These are phyloP conservation scores for Linnemannia exigua DNA, from an alignment of 192 early-diverging fungal species.

Conservation along the genomic window DNA sequence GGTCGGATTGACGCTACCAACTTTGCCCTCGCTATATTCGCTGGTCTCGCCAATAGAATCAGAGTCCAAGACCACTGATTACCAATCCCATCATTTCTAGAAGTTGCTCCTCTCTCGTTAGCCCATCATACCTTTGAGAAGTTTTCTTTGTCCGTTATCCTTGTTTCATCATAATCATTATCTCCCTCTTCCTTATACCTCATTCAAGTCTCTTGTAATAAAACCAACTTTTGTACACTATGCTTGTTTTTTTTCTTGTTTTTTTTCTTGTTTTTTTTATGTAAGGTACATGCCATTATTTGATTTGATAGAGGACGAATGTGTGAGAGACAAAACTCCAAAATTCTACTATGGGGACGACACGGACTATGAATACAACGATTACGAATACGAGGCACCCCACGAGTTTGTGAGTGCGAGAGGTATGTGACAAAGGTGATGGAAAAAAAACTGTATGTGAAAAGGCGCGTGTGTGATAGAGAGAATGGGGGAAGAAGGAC, in stretches of 20 bases:
- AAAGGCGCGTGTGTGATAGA: too few species aligned
- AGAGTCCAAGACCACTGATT: not conserved
- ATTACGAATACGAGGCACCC: too few species aligned
- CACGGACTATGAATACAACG: too few species aligned
- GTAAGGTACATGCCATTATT: not conserved
- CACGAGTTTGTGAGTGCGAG: too few species aligned
- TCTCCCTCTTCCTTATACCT: not conserved
- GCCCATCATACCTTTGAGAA: slow-evolving; percentile 13
- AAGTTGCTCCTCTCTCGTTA: too few species aligned
- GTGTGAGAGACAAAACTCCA: too few species aligned
- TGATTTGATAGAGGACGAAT: not conserved
- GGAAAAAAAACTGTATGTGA: not conserved
- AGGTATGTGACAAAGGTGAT: not conserved
- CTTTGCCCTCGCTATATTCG: slow-evolving; percentile 1
- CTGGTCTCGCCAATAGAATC: not conserved
- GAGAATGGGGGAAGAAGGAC: not conserved
- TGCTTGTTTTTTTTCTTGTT: not conserved
- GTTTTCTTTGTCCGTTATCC: slow-evolving; percentile 5
- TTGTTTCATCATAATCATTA: not conserved
- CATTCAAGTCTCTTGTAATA: not conserved
- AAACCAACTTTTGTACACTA: not conserved
- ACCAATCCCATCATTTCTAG: not conserved
- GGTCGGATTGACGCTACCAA: not conserved
- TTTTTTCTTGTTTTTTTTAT: not conserved
- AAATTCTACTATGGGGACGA: too few species aligned